Base-by-base conservation (phyloP, 176 grass and related monocot genomes). In the Eragrostis nindensis region DNA sequence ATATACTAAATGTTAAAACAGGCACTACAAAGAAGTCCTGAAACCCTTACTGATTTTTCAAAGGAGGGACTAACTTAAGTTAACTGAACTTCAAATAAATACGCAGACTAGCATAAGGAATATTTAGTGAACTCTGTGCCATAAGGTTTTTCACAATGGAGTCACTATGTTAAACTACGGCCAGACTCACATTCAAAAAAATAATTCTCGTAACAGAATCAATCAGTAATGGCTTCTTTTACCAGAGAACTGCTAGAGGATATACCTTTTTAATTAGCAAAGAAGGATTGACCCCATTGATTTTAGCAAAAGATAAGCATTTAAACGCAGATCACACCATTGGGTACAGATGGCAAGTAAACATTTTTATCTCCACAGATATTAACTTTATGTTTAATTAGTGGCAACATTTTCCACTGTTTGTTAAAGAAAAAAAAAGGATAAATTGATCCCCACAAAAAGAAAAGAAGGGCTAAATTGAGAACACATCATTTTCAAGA, bases 1-100 rank as follows among this genome's bases (percentile, higher is more conserved):
- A 80, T 17, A 74, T 43, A 52, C 80, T 77, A 66, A 70, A 27
- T 62, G 32, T 38, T 60, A 38, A 45, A 68, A 38, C 30, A 27
- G 0, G 77, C 2, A 55, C 7, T 27, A 74, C 1, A 79, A 61
- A 68, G 6, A 76, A 61, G 68, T 30, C 15, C 16, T 29, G 21
- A 16, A 36, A 73, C 19, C 43, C n/a, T 9, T 27, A 0, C 40
- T 4, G 52, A 39, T 6, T 45, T 77, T 64, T 21, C 26, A 32
- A 17, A 47, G 17, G 42, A 63, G 10, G 42, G 59, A n/a, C 13
- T 11, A 69, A 57, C 52, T 65, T 82, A 68, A n/a, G 36, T 45
- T 24, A 78, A 47, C 7, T 11, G 52, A 53, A 2, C 43, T 62
- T 55, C 7, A 56, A 39, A 70, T 11, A 25, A 44, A 3, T 5